Percentiles rank a stretch among this genome's conserved stretches.
Conservation (phyloP, 164 flowering plant species). For the Piper longum region DNA sequence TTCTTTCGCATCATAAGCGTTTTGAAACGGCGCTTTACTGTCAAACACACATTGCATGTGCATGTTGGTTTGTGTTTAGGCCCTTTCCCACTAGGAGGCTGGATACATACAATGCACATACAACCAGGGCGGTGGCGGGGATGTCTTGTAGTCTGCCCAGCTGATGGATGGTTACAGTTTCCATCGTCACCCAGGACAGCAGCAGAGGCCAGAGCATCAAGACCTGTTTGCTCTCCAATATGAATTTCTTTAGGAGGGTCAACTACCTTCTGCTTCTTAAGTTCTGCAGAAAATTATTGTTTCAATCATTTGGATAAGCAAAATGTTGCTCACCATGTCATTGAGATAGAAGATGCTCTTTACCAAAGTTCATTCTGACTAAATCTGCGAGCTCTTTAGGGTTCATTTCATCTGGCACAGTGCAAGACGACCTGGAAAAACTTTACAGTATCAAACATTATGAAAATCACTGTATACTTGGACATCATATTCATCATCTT, state of each 20-base stretch:
- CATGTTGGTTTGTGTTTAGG: conserved; percentile 67
- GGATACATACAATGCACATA: conserved; percentile 95
- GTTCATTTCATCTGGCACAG: conserved; percentile 59
- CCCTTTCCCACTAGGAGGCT: conserved; percentile 97
- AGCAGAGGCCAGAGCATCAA: conserved; percentile 85
- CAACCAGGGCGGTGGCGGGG: conserved; percentile 98
- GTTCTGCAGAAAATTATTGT: conserved; percentile 24
- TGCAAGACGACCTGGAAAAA: conserved; percentile 47
- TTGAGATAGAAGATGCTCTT: neutral
- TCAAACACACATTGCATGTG: conserved; percentile 52
- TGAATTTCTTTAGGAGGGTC: conserved; percentile 16
- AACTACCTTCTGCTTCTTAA: conserved; percentile 34
- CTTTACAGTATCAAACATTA: neutral
- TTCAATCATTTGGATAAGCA: neutral
- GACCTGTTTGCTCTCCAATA: conserved; percentile 53
- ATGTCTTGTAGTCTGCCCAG: conserved; percentile 74
- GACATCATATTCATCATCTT: neutral
- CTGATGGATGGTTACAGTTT: conserved; percentile 32
- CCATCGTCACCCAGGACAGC: conserved; percentile 64
- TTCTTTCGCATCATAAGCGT: conserved; percentile 61
- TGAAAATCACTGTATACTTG: neutral
- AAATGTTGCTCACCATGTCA: neutral
- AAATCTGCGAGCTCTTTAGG: conserved; percentile 46
- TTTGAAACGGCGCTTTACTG: conserved; percentile 53
- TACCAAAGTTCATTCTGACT: conserved; percentile 46